Percentiles rank a stretch among this genome's conserved stretches.
phyloP scores from a whole-genome alignment of 202 grass and related monocot genomes.

The Panicum hallii region DNA sequence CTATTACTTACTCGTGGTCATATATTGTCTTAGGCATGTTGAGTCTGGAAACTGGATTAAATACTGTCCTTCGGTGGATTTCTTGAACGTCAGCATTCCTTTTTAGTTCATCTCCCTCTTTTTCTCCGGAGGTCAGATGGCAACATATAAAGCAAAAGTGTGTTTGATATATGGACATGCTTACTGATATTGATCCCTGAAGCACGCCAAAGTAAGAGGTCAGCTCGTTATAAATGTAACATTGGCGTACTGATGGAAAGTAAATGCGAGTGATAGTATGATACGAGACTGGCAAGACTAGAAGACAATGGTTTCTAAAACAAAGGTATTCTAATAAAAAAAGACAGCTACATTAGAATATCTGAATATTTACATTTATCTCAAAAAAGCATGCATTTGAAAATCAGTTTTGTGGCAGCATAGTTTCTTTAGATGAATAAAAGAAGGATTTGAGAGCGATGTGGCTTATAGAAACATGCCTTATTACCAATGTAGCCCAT shows the following conservation, averaged over 20 bases:
- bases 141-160: conserved; percentile 96
- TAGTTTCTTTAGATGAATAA: not conserved
- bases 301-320: conserved; percentile 24
- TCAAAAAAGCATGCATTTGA: conserved; percentile 27
- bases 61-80: conserved; percentile 84
- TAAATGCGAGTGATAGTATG: conserved; percentile 23
- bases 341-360: not conserved
- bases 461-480: conserved; percentile 49
- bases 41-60: conserved; percentile 69
- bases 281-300: conserved; percentile 2
- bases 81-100: conserved; percentile 95
- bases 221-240: conserved; percentile 23
- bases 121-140: conserved; percentile 91
- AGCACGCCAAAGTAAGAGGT: conserved; percentile 49
- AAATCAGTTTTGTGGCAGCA: not conserved
- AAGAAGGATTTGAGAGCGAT: conserved; percentile 13
- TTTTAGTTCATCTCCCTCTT: conserved; percentile 79
- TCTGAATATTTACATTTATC: not conserved
- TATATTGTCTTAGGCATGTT: conserved; percentile 76
- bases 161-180: conserved; percentile 97
- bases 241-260: conserved; percentile 4
- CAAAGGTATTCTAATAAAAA: not conserved
- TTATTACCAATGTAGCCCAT: conserved; percentile 99
- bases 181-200: conserved; percentile 97
- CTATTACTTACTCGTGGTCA: conserved; percentile 81